Evolutionary conservation across 768 basidiomycete genomes (phyloP), one percentile per base, ranked within the genome.

Genomic region (Holtermanniella nyarrowii): DNA sequence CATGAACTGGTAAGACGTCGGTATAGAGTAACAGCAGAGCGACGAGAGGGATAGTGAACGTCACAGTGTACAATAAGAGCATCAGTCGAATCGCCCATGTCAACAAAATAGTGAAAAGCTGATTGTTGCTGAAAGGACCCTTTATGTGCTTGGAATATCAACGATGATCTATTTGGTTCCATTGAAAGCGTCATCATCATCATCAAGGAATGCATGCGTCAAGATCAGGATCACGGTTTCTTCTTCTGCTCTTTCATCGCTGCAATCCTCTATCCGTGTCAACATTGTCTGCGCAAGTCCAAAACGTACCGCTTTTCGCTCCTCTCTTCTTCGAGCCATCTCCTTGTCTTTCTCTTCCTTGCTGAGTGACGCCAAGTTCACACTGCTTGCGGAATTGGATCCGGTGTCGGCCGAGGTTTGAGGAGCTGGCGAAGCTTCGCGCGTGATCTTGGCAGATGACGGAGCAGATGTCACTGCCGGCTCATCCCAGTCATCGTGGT

Each of bases 261-360:
- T 10, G 69, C 71, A 25, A 72, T 72, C 23, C 69, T 42, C 65
- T 66, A 26, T 22, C 22, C 20, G 25, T 7, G 14, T 31, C 26
- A 55, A 26, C 20, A 20, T 5, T 26, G 7, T 18, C 23, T n/a
- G 45, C 21, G 44, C 27, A 13, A 23, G 84, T 80, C 85, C 85
- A 55, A 13, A 47, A 57, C 55, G 48, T 49, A 88, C 88, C 76
- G 87, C 82, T 69, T 85, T 89, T 42, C 93, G 75, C 69, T 96
- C 93, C 68, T 96, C 91, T 65, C 91, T 85, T 53, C 90, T 77
- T 57, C 84, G 76, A 5, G 84, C 85, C 82, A 96, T 84, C 74
- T 95, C 88, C n/a, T 81, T 82, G 1, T 86, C 86, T 70, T 86
- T 93, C 60, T 91, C 89, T 70, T 95, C 93, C 69, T 89, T 95